Percentiles rank a stretch among this genome's conserved stretches.
These are phyloP conservation scores for Tulasnella calospora DNA, from an alignment of 768 basidiomycete genomes.

Conservation along the genomic window DNA sequence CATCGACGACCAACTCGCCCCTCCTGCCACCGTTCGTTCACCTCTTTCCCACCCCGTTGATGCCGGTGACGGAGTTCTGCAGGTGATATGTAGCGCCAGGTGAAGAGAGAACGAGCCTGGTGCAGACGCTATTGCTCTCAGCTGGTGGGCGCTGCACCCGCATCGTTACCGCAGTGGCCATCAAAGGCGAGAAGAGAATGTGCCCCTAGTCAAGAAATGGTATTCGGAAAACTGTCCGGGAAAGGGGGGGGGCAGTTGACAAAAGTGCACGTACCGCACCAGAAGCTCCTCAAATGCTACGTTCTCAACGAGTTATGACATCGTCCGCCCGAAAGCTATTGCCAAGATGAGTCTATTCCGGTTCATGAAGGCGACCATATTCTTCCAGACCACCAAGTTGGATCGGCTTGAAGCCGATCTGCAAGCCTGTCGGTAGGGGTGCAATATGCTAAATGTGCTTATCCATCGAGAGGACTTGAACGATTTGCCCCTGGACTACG, in stretches of 20 bases:
- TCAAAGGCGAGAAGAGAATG: conserved; percentile 90
- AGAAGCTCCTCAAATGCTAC: conserved; percentile 78
- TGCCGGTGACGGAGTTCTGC: no score
- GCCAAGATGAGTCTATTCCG: conserved; percentile 96
- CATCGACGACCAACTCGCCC: no score
- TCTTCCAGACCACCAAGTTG: conserved; percentile 96
- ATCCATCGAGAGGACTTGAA: conserved; percentile 98
- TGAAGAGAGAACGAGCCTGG: conserved; percentile 91
- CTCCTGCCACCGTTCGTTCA: no score
- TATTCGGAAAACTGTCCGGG: conserved; percentile 92
- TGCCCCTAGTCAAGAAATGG: conserved; percentile 97
- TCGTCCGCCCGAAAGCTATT: conserved; percentile 89
- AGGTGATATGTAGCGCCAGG: no score
- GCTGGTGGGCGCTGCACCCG: conserved; percentile 99
- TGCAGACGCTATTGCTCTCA: conserved; percentile 91
- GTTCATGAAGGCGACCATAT: conserved; percentile 96
- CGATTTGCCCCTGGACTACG: conserved; percentile 90
- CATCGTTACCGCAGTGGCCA: conserved; percentile 88
- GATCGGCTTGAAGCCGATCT: conserved; percentile 99
- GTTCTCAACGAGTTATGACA: conserved; percentile 74
- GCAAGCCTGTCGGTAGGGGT: conserved; percentile 97
- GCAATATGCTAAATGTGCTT: conserved; percentile 97
- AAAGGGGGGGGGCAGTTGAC: conserved; percentile 89
- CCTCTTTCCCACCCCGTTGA: no score
- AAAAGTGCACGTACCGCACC: conserved; percentile 98